Conservation (phyloP, 2,329 filamentous ascomycete genomes). For the Fusarium lateritium region DNA sequence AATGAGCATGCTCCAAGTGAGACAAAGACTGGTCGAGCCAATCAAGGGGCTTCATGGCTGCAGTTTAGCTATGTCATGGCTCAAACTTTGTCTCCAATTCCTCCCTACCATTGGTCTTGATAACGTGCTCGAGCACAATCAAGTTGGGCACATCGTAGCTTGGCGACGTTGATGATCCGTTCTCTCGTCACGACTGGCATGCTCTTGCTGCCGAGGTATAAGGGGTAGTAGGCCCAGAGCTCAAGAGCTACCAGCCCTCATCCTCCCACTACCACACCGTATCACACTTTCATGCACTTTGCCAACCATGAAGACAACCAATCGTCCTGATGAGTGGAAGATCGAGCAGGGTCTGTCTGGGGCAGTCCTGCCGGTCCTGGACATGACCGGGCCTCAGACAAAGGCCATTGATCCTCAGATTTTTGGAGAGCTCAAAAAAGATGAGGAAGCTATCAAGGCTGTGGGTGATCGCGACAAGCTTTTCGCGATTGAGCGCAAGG, state of each 20-base stretch:
- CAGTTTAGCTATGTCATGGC: background rate
- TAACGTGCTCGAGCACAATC: background rate
- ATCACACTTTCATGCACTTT: background rate
- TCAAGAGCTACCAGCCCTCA: background rate
- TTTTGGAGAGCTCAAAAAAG: constrained; percentile 54
- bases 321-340: constrained; percentile 65
- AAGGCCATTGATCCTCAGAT: constrained; percentile 48
- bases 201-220: background rate
- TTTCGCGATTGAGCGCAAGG: constrained; percentile 50
- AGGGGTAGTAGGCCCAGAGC: background rate
- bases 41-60: background rate
- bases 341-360: constrained; percentile 66
- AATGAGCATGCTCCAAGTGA: background rate
- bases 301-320: constrained; percentile 36
- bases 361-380: constrained; percentile 62
- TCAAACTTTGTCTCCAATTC: background rate
- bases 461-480: constrained; percentile 55
- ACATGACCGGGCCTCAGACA: constrained; percentile 59
- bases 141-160: background rate
- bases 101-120: constrained; percentile 5
- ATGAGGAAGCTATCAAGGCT: constrained; percentile 58
- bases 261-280: background rate
- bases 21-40: constrained; percentile 5
- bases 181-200: background rate
- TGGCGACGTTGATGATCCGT: background rate